These are phyloP conservation scores for Hanseniaspora valbyensis DNA, from an alignment of 805 yeast species.

Conservation along the genomic window DNA sequence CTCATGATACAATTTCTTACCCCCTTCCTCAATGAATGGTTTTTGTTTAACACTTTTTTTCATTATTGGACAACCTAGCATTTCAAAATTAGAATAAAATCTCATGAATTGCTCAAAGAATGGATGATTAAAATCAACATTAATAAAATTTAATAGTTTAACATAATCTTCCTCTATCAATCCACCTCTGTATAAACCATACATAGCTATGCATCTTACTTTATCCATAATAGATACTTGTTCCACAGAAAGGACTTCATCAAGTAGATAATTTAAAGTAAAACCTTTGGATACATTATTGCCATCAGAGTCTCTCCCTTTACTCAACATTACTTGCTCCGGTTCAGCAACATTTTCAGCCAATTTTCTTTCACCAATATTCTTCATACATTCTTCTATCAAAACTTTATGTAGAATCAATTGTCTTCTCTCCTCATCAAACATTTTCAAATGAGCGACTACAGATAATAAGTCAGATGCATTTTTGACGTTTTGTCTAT, in stretches of 20 bases:
- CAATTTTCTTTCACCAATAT: conserved; percentile 47
- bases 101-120: conserved; percentile 36
- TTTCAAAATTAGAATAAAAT: conserved; percentile 46
- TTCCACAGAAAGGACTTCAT: conserved; percentile 37
- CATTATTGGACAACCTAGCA: conserved; percentile 48
- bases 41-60: conserved; percentile 35
- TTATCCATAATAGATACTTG: conserved; percentile 52
- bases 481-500: conserved; percentile 50
- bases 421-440: conserved; percentile 55
- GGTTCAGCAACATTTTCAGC: conserved; percentile 62
- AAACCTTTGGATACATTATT: conserved; percentile 38
- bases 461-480: conserved; percentile 66
- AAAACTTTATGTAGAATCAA: conserved; percentile 49
- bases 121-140: conserved; percentile 32
- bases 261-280: conserved; percentile 46
- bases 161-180: conserved; percentile 59
- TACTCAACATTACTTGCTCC: conserved; percentile 72
- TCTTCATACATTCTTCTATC: conserved; percentile 53
- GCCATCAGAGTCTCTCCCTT: conserved; percentile 61
- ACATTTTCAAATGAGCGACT: conserved; percentile 57
- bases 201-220: conserved; percentile 59
- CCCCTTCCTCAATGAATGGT: conserved; percentile 22
- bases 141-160: conserved; percentile 53
- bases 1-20: conserved; percentile 47
- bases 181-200: conserved; percentile 75